phyloP scores from a whole-genome alignment of 257 asterid genomes.

The Capsicum rhomboideum region DNA sequence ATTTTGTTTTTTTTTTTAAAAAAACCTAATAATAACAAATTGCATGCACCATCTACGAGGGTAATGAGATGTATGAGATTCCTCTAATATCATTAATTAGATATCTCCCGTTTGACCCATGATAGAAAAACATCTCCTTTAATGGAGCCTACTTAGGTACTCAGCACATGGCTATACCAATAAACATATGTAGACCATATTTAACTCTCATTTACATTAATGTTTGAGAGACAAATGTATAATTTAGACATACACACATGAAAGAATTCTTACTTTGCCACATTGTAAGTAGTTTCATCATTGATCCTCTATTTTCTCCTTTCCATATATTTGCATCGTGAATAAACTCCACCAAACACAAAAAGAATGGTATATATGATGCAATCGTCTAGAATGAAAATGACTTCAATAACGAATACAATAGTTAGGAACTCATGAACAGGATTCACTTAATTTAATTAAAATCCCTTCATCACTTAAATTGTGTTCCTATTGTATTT shows the following conservation, averaged over 20 bases:
- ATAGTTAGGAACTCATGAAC: background rate
- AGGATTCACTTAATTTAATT: background rate
- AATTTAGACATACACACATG: background rate
- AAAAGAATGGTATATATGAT: background rate
- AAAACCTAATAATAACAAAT: background rate
- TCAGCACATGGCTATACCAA: background rate
- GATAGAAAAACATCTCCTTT: too few species aligned
- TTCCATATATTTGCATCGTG: background rate
- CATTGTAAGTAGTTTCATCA: background rate
- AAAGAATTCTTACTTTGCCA: background rate
- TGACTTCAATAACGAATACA: background rate
- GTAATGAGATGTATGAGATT: too few species aligned
- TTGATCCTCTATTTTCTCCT: background rate
- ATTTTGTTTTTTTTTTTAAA: too few species aligned
- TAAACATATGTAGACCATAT: background rate
- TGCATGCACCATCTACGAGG: too few species aligned
- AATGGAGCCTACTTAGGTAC: too few species aligned
- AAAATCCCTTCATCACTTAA: background rate
- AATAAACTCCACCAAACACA: background rate
- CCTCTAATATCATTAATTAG: background rate
- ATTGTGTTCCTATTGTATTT: background rate
- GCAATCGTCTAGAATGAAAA: background rate
- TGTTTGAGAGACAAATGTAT: background rate
- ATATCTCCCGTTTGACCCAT: background rate
- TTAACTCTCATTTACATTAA: background rate